phyloP scores from a whole-genome alignment of 805 yeast genomes.

The Pachysolen tannophilus region DNA sequence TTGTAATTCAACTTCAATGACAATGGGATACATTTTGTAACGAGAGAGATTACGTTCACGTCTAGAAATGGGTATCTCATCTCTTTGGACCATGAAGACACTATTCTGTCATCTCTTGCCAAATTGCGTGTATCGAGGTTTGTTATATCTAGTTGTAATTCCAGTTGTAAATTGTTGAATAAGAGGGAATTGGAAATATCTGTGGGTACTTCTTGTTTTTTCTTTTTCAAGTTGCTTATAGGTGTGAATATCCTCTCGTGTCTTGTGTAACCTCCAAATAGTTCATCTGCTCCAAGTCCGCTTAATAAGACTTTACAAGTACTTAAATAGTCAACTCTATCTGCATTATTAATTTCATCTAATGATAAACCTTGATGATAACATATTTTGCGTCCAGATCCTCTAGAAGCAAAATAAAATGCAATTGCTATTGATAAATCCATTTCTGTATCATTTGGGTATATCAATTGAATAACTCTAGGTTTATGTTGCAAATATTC shows the following conservation, averaged over 20 bases:
- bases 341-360: constrained; percentile 7
- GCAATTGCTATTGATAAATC: constrained; percentile 94
- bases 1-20: constrained; percentile 30
- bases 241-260: constrained; percentile 48
- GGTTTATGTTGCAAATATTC: constrained; percentile 46
- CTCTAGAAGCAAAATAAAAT: constrained; percentile 81
- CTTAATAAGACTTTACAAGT: constrained; percentile 68
- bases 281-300: constrained; percentile 96
- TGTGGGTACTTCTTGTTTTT: constrained; percentile 7
- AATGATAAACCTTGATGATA: constrained; percentile 11
- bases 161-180: constrained; percentile 39
- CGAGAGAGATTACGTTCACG: constrained; percentile 43
- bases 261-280: constrained; percentile 92
- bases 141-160: constrained; percentile 62
- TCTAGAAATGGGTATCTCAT: constrained; percentile 83
- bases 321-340: constrained; percentile 32
- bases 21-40: constrained; percentile 41
- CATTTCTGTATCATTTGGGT: constrained; percentile 87
- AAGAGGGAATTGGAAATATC: too few relatives aligned
- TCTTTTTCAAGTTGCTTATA: constrained; percentile 16
- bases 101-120: constrained; percentile 88
- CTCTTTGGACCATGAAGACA: constrained; percentile 83
- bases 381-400: constrained; percentile 28
- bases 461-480: constrained; percentile 58
- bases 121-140: constrained; percentile 74